Evolutionary conservation across 345 rosid genomes (phyloP).

Genomic region (Salix dunnii): DNA sequence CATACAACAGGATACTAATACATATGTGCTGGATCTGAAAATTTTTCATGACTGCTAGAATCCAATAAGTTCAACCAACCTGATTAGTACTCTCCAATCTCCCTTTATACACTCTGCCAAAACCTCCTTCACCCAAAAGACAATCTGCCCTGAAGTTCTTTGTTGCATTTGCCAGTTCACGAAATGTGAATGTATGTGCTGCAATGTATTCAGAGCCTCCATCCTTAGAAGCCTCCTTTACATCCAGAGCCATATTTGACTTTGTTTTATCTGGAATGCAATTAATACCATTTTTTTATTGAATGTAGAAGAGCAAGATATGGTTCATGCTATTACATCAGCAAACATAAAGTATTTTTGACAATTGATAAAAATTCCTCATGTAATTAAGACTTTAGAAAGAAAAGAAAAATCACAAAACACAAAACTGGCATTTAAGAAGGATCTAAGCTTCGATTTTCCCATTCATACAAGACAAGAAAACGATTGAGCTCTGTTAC

Average conservation of each 20-base stretch:
- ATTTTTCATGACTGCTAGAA: not conserved
- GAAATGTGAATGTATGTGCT: conserved; percentile 69
- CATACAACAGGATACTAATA: not conserved
- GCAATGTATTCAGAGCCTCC: conserved; percentile 54
- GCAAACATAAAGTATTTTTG: conserved; percentile 8
- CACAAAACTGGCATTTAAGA: conserved; percentile 3
- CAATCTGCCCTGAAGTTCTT: conserved; percentile 74
- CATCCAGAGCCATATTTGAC: conserved; percentile 33
- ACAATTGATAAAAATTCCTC: not conserved
- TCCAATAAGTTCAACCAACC: conserved; percentile 38
- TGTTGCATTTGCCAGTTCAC: conserved; percentile 73
- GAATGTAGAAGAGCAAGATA: not conserved
- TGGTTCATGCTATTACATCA: not conserved
- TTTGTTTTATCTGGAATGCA: conserved; percentile 38
- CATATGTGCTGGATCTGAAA: not conserved
- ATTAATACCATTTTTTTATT: not conserved
- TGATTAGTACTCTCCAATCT: conserved; percentile 50
- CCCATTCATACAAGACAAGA: conserved; percentile 6
- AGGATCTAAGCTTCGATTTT: conserved; percentile 4
- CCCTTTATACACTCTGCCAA: conserved; percentile 79
- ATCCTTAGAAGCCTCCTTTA: conserved; percentile 41
- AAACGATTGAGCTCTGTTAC: not conserved
- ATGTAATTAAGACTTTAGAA: not conserved
- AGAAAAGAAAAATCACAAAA: conserved; percentile 11
- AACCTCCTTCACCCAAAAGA: conserved; percentile 88